Evolutionary conservation across 176 grass and related monocot genomes (phyloP).

Genomic region (Rhynchospora tenuis): DNA sequence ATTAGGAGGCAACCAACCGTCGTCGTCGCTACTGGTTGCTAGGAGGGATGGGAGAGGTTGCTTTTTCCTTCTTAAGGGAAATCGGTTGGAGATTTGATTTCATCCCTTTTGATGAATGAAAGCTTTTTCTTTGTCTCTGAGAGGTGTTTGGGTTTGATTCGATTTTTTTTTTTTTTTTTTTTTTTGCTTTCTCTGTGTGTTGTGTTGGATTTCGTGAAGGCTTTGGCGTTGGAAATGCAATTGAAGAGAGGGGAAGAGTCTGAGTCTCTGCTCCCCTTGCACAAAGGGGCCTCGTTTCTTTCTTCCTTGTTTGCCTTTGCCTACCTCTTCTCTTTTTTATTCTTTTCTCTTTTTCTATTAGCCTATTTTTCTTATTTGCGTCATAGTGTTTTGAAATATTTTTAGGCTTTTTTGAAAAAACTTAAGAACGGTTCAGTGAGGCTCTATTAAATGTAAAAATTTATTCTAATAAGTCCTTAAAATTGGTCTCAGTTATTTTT

Average conservation of each 20-base stretch:
- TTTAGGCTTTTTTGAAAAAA: not conserved
- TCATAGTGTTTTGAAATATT: not conserved
- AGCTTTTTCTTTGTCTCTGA: not conserved
- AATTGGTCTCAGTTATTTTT: not conserved
- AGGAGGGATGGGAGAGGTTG: not conserved
- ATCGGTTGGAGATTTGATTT: conserved; percentile 2
- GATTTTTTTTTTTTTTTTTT: not conserved
- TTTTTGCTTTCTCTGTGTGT: not conserved
- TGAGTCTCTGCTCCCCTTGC: not conserved
- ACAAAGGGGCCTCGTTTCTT: not conserved
- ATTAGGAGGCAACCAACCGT: not conserved
- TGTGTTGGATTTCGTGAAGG: conserved; percentile 23
- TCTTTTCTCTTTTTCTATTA: not conserved
- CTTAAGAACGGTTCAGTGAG: not conserved
- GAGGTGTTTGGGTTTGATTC: not conserved
- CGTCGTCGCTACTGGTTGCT: not conserved
- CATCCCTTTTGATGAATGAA: conserved; percentile 10
- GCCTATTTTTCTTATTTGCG: not conserved
- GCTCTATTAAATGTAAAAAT: not conserved
- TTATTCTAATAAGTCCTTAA: not conserved
- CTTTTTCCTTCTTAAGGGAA: not conserved
- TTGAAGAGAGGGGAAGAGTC: not conserved
- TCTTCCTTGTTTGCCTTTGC: not conserved
- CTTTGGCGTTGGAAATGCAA: not conserved
- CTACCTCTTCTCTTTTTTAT: conserved; percentile 14